Evolutionary conservation across 306 rosid genomes (phyloP).

Genomic region (Ammopiptanthus mongolicus): DNA sequence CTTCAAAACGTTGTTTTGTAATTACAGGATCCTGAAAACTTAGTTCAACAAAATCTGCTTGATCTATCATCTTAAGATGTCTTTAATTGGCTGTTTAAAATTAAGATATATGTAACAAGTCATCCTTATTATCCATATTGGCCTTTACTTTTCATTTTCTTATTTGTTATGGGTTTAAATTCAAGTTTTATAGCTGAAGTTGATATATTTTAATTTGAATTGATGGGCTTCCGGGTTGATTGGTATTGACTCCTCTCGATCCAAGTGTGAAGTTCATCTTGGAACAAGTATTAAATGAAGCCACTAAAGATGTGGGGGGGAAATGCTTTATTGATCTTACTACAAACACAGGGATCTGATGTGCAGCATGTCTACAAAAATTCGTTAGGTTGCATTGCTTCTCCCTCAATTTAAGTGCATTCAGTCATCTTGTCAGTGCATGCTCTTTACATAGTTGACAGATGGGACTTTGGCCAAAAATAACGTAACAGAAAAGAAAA

Average conservation of each 20-base stretch:
- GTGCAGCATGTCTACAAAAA: neutral
- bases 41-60: neutral
- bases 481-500: neutral
- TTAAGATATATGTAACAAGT: neutral
- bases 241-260: neutral
- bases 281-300: neutral
- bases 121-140: neutral
- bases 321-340: neutral
- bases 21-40: neutral
- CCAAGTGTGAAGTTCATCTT: neutral
- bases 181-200: neutral
- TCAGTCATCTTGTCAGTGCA: neutral
- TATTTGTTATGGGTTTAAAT: neutral
- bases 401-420: neutral
- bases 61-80: neutral
- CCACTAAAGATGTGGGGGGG: neutral
- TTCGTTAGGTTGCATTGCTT: slow-evolving; percentile 3
- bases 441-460: neutral
- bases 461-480: slow-evolving; percentile 1
- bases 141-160: neutral
- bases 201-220: neutral
- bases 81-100: neutral
- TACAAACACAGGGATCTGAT: neutral
- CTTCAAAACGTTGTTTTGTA: neutral
- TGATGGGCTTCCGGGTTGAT: neutral